These are phyloP conservation scores for Solanum tarijense DNA, from an alignment of 257 asterid species.

Conservation along the genomic window DNA sequence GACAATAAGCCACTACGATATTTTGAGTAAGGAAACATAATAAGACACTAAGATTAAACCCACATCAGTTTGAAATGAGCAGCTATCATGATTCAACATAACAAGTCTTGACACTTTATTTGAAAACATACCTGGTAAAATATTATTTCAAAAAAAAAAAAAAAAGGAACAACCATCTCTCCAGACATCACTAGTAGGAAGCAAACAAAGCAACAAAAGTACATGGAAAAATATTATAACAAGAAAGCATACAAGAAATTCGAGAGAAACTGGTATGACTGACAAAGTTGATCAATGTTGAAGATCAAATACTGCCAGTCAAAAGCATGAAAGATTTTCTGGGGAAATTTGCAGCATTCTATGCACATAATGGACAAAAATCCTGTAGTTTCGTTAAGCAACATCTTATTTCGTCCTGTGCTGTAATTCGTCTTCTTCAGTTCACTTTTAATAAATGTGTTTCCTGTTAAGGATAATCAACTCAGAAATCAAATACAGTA, in stretches of 20 bases:
- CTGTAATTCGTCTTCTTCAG: constrained; percentile 1
- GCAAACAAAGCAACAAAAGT: background rate
- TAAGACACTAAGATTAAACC: background rate
- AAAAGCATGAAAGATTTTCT: background rate
- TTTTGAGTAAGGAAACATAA: background rate
- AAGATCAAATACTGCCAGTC: background rate
- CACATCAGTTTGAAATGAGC: background rate
- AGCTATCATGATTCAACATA: background rate
- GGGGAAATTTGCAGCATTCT: background rate
- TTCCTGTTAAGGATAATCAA: background rate
- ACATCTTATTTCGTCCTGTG: background rate
- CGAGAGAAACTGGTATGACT: background rate
- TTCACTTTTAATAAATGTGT: background rate
- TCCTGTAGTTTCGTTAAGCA: background rate
- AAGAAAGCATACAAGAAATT: background rate
- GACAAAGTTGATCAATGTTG: background rate
- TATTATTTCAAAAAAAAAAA: background rate
- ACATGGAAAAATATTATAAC: background rate
- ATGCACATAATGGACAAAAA: background rate
- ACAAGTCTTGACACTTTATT: background rate
- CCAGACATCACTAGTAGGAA: background rate
- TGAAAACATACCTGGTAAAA: background rate
- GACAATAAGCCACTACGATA: background rate
- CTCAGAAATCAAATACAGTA: background rate
- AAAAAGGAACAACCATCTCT: background rate